These are phyloP conservation scores for Pinus tabuliformis DNA, from an alignment of 75 land plant genomes.

Conservation along the genomic window DNA sequence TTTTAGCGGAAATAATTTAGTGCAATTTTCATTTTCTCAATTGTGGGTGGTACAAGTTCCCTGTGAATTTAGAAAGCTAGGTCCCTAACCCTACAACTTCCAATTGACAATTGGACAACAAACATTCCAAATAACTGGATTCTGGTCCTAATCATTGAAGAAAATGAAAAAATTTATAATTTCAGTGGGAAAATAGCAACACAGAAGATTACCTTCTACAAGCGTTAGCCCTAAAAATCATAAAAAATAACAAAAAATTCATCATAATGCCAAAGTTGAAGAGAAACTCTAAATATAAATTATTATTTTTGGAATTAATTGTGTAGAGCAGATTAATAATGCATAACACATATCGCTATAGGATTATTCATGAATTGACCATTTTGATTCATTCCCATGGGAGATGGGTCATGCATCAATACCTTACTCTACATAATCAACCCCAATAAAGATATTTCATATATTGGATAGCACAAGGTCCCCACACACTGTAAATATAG, in stretches of 20 bases:
- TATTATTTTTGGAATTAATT: no score
- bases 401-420: no score
- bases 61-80: background rate
- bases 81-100: background rate
- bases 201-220: background rate
- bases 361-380: no score
- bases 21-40: background rate
- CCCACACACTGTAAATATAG: no score
- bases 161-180: background rate
- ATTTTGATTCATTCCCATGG: no score
- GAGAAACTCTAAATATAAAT: no score
- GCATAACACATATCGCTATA: no score
- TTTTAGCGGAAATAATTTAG: background rate
- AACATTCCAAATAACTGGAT: background rate
- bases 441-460: no score
- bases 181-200: background rate
- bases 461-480: no score
- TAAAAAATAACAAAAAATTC: background rate
- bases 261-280: background rate
- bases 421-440: no score
- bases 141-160: background rate
- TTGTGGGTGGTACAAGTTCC: background rate
- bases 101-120: background rate
- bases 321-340: no score
- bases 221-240: background rate